Conservation (phyloP, 768 basidiomycete genomes). For the Dentipellis sp. region DNA sequence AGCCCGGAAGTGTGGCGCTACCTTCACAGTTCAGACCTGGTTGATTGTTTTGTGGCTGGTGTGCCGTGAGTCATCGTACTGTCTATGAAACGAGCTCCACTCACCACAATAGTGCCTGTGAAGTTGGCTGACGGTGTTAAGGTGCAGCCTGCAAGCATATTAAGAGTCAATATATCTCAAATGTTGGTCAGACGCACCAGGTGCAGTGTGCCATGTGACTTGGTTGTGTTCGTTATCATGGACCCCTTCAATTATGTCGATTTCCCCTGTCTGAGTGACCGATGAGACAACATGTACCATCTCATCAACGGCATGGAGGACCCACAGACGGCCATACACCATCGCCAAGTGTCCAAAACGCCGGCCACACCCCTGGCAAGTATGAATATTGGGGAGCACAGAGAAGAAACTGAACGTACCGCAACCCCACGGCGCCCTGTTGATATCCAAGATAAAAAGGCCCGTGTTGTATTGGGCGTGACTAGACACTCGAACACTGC, state of each 20-base stretch:
- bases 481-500: conserved; percentile 72
- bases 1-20: conserved; percentile 48
- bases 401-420: conserved; percentile 34
- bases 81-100: conserved; percentile 17
- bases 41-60: conserved; percentile 36
- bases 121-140: conserved; percentile 46
- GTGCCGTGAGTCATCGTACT: background rate
- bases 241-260: conserved; percentile 80
- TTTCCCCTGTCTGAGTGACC: conserved; percentile 54
- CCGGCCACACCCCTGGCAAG: conserved; percentile 69
- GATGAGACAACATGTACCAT: conserved; percentile 4
- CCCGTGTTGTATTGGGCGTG: conserved; percentile 59
- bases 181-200: conserved; percentile 28
- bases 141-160: conserved; percentile 37
- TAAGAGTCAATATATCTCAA: background rate
- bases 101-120: conserved; percentile 55
- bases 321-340: conserved; percentile 58
- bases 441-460: conserved; percentile 76
- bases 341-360: conserved; percentile 63
- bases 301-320: conserved; percentile 4
- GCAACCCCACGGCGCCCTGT: conserved; percentile 84
- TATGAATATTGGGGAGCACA: background rate
- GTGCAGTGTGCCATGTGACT: conserved; percentile 70
- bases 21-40: conserved; percentile 47
- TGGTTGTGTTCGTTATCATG: conserved; percentile 82